Conservation (phyloP, 73 alveolate genomes). For the Paramecium sonneborni region DNA sequence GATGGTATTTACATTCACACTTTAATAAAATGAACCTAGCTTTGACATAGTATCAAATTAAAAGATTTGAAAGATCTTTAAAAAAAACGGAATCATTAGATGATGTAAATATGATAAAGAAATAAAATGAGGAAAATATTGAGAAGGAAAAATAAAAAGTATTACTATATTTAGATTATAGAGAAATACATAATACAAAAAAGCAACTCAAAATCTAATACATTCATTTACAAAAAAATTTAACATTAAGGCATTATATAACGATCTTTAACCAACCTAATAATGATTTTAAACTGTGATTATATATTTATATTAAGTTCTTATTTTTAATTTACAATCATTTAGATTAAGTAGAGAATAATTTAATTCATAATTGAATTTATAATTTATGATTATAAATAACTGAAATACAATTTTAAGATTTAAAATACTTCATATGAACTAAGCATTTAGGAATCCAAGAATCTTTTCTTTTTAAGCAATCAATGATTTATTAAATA, state of each 20-base stretch:
- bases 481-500: not conserved
- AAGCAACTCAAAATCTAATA: not conserved
- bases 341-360: not conserved
- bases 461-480: not conserved
- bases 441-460: not conserved
- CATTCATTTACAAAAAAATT: not conserved
- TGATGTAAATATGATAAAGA: not conserved
- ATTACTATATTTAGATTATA: not conserved
- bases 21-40: not conserved
- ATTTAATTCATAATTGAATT: not conserved
- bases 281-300: not conserved
- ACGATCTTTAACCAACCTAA: not conserved
- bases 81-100: not conserved
- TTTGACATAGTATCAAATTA: not conserved
- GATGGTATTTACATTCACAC: not conserved
- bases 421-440: not conserved
- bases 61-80: not conserved
- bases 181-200: not conserved
- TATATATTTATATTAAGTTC: not conserved
- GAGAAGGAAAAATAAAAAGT: conserved; percentile 28
- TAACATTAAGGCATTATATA: not conserved
- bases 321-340: not conserved
- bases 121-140: not conserved
- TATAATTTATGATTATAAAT: not conserved
- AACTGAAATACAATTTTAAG: not conserved